Conservation (phyloP, 1,284 basidiomycete genomes). For the Trametes sp. region DNA sequence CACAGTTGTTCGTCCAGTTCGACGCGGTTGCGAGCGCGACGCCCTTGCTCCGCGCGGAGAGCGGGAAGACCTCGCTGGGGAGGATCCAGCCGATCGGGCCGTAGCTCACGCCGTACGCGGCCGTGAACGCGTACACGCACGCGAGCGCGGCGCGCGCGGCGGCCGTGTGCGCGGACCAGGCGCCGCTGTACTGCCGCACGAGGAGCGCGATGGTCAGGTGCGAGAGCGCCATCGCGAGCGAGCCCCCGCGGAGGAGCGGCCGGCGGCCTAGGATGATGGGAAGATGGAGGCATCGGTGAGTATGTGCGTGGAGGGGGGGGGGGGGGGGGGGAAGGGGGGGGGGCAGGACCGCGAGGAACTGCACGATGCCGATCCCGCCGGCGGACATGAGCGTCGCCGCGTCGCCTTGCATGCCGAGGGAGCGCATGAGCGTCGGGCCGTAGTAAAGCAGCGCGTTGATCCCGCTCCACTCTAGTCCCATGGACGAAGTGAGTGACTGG, state of each 20-base stretch:
- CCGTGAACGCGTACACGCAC: conserved; percentile 83
- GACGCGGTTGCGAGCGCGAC: conserved; percentile 86
- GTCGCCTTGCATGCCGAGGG: conserved; percentile 64
- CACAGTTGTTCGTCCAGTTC: conserved; percentile 86
- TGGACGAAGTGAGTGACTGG: not conserved
- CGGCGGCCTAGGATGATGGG: conserved; percentile 56
- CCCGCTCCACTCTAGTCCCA: conserved; percentile 75
- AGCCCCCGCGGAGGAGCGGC: conserved; percentile 71
- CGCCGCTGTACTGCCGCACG: conserved; percentile 57
- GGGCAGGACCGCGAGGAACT: conserved; percentile 78
- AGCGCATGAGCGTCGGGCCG: conserved; percentile 73
- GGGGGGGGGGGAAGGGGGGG: conserved; percentile 41
- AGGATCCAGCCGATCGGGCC: conserved; percentile 90
- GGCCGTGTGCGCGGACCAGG: conserved; percentile 62
- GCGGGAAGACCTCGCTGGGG: conserved; percentile 84
- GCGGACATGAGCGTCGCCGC: conserved; percentile 69
- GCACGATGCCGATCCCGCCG: conserved; percentile 82
- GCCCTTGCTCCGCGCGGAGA: conserved; percentile 86
- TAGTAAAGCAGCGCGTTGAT: conserved; percentile 86
- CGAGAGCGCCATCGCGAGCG: conserved; percentile 73
- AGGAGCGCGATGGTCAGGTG: conserved; percentile 77
- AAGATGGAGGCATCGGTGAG: no score
- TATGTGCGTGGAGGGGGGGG: not conserved
- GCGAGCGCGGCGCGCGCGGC: conserved; percentile 74
- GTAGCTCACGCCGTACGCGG: conserved; percentile 83